phyloP scores from a whole-genome alignment of 768 basidiomycete genomes.

The Stropharia rugosoannulata region DNA sequence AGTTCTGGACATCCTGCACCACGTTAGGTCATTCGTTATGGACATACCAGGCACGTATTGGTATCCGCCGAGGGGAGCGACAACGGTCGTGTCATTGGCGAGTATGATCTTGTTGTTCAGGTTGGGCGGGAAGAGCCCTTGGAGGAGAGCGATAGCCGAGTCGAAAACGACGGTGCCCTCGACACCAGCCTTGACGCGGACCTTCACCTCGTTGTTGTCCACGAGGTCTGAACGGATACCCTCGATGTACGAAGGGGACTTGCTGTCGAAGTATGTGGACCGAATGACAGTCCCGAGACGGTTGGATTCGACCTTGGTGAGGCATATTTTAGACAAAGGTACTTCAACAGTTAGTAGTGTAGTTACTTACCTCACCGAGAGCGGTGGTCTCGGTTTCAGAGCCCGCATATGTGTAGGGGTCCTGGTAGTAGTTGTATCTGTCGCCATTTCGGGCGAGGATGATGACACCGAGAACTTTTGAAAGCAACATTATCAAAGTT shows the following conservation, averaged over 20 bases:
- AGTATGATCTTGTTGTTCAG: conserved; percentile 68
- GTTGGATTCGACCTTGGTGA: conserved; percentile 60
- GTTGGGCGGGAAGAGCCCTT: conserved; percentile 86
- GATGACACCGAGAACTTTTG: conserved; percentile 74
- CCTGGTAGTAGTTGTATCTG: conserved; percentile 66
- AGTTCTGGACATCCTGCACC: background rate
- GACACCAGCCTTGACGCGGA: conserved; percentile 79
- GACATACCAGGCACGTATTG: conserved; percentile 78
- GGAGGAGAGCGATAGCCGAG: conserved; percentile 80
- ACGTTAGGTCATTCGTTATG: background rate
- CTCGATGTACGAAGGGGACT: conserved; percentile 68
- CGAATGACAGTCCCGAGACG: conserved; percentile 63
- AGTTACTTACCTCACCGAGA: conserved; percentile 53
- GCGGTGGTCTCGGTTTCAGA: conserved; percentile 70
- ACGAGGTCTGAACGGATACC: conserved; percentile 68
- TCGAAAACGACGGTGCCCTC: conserved; percentile 89
- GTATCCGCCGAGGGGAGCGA: conserved; percentile 78
- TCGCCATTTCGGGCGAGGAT: conserved; percentile 81
- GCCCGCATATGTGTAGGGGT: conserved; percentile 65
- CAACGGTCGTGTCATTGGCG: conserved; percentile 72
- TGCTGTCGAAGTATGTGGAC: conserved; percentile 60
- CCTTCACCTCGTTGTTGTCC: conserved; percentile 70
- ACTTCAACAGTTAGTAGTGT: background rate
- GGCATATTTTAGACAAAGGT: conserved; percentile 6
- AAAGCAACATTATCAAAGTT: conserved; percentile 36